Evolutionary conservation across 2,329 filamentous ascomycete species (phyloP).

Genomic region (Emericellopsis atlantica): DNA sequence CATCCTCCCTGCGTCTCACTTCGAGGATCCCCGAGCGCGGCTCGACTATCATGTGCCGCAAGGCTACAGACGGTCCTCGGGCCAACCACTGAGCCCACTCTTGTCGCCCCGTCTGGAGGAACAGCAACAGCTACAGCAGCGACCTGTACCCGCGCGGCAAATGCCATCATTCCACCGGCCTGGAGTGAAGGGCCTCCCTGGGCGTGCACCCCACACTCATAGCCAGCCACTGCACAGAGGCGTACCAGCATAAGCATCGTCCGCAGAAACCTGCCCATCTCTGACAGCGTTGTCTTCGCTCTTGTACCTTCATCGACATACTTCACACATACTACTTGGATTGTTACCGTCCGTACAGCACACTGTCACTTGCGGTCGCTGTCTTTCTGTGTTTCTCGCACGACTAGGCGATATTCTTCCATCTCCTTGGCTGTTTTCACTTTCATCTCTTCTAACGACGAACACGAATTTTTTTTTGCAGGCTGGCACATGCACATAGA

Average conservation of each 20-base stretch:
- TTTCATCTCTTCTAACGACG: constrained; percentile 1
- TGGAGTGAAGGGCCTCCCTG: constrained; percentile 10
- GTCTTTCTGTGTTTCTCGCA: no score
- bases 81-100: not conserved
- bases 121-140: not conserved
- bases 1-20: not conserved
- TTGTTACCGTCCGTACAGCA: no score
- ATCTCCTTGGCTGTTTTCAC: not conserved
- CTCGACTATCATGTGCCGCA: not conserved
- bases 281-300: no score
- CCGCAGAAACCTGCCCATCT: constrained; percentile 3
- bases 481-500: not conserved
- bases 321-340: no score
- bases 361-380: no score
- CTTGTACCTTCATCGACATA: no score
- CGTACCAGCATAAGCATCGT: constrained; percentile 41
- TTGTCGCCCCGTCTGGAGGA: not conserved
- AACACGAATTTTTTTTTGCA: constrained; percentile 1
- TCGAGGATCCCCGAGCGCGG: not conserved
- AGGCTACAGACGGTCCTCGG: not conserved
- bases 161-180: not conserved
- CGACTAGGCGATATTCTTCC: not conserved
- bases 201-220: constrained; percentile 42
- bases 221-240: constrained; percentile 44
- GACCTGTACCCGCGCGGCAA: not conserved